Base-by-base conservation (phyloP, 306 rosid genomes). In the Quercus glauca region DNA sequence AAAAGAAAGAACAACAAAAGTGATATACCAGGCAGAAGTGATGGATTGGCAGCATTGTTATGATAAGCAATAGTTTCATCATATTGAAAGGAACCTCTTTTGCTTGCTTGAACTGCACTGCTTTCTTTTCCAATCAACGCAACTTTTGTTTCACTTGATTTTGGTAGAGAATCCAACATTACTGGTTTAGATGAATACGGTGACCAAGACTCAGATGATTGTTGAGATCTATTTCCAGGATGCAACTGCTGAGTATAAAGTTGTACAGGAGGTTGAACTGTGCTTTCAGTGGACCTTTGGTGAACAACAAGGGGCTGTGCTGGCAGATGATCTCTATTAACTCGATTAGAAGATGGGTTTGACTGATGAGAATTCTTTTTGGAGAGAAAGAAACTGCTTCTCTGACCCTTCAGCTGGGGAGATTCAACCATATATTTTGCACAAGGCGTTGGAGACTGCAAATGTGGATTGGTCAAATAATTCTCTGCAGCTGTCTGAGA, bases 71-170 rank as follows among this genome's bases (percentile, higher is more conserved):
- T 3, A 49, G 53, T 13, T 13, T 65, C 80, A 29, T 51, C 73
- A 20, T 6, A 19, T 29, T 65, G 74, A 65, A 75, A 64, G 65
- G 74, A 77, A 52, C 74, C 28, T 73, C 73, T 68, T 18, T 17
- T n/a, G 20, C 20, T 31, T 71, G 57, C 37, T 55, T 28, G 65
- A 55, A 33, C 53, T 18, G 37, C 52, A 31, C 52, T 12, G 19
- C 64, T n/a, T 55, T 23, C 67, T 52, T 72, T 49, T 76, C 72
- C 53, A 64, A 76, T 52, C 31, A 70, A 55, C 7, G 43, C 75
- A 21, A 28, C 29, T 55, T 23, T 19, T 60, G 43, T 60, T 75
- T 60, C 37, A 41, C 23, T n/a, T 6, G 35, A 37, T 20, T 21
- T 21, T 14, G 17, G 17, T 14, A 56, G 21, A 74, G 56, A 74